These are phyloP conservation scores for Phytophthora lateralis DNA, from an alignment of 352 stramenopile species.

Conservation along the genomic window DNA sequence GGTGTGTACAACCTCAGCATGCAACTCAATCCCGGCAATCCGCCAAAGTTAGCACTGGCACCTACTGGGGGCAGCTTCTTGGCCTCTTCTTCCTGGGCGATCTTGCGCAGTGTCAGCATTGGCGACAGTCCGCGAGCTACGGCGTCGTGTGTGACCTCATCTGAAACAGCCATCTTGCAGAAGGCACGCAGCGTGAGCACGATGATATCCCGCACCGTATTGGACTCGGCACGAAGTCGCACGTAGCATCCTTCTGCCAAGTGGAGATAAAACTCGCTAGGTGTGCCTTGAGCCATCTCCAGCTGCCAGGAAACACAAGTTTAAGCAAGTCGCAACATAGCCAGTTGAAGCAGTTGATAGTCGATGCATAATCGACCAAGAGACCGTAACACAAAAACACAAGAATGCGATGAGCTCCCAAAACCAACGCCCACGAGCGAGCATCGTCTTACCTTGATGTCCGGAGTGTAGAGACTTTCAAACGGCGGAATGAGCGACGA, in stretches of 20 bases:
- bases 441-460: constrained; percentile 54
- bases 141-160: constrained; percentile 48
- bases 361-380: constrained; percentile 4
- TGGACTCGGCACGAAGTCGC: constrained; percentile 73
- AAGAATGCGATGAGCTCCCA: constrained; percentile 13
- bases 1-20: constrained; percentile 63
- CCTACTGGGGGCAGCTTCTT: constrained; percentile 52
- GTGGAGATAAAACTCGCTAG: constrained; percentile 75
- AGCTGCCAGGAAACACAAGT: constrained; percentile 38
- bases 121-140: constrained; percentile 61
- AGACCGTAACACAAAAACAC: constrained; percentile 20
- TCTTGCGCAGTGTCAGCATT: constrained; percentile 71
- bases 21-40: constrained; percentile 51
- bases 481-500: constrained; percentile 82
- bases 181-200: constrained; percentile 83
- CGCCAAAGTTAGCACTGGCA: constrained; percentile 54
- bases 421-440: neutral
- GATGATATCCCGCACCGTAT: constrained; percentile 81
- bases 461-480: constrained; percentile 73
- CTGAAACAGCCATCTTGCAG: constrained; percentile 60
- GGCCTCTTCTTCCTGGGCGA: constrained; percentile 46
- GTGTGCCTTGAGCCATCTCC: constrained; percentile 53
- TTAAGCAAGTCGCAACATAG: constrained; percentile 2
- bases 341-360: constrained; percentile 2
- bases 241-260: constrained; percentile 64